A percentile compares a stretch with the other conserved stretches of the same genome.
These are phyloP conservation scores for Mycena capillaripes DNA, from an alignment of 768 basidiomycete species.

Conservation along the genomic window DNA sequence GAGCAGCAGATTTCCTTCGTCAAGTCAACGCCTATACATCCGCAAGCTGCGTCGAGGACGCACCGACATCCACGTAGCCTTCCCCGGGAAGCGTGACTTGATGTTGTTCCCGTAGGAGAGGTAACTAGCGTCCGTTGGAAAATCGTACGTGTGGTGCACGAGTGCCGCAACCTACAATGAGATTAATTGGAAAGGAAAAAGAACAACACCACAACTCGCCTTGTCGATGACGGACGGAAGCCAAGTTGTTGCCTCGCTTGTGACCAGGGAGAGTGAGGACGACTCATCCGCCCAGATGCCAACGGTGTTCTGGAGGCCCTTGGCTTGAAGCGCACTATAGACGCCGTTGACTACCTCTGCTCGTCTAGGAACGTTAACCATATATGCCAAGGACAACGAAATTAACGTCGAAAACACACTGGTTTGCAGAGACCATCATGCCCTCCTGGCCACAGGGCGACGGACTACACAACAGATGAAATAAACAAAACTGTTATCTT, in stretches of 20 bases:
- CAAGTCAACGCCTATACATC: not conserved
- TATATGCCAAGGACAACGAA: not conserved
- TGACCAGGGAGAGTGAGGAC: conserved; percentile 45
- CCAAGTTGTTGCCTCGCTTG: conserved; percentile 50
- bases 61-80: conserved; percentile 56
- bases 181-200: not conserved
- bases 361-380: conserved; percentile 42
- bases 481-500: not conserved
- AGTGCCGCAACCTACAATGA: conserved; percentile 49
- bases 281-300: conserved; percentile 60
- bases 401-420: conserved; percentile 40
- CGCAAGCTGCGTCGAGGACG: conserved; percentile 12
- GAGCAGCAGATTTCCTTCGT: conserved; percentile 55
- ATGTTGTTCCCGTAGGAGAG: conserved; percentile 45
- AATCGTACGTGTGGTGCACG: conserved; percentile 62
- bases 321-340: conserved; percentile 48
- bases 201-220: conserved; percentile 26
- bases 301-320: conserved; percentile 47
- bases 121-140: conserved; percentile 55
- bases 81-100: conserved; percentile 45
- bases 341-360: conserved; percentile 56
- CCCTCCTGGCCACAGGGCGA: conserved; percentile 61
- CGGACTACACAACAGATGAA: conserved; percentile 33
- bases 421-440: conserved; percentile 56
- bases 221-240: conserved; percentile 50